Evolutionary conservation across 2,329 filamentous ascomycete species (phyloP), one percentile per base, ranked within the genome.

Genomic region (Biscogniauxia sp.): DNA sequence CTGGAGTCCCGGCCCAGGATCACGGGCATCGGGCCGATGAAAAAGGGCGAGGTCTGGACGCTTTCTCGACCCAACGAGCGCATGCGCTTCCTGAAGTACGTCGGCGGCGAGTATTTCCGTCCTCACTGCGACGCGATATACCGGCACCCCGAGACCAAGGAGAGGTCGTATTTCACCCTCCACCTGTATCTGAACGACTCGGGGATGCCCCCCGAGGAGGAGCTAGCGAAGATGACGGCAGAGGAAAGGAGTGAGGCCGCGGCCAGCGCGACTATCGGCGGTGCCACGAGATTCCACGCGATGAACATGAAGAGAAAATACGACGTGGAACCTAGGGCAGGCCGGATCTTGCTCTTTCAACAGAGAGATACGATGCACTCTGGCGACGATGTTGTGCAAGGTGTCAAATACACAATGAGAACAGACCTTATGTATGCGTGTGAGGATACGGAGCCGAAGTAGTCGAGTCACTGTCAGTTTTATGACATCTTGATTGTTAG

Each of bases 101-200:
- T 28, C 7, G 52, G 52, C 9, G 52, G 52, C n/a, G 52, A 54
- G 52, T 54, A 54, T 17, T 54, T 54, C 26, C 52, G 52, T 26
- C 23, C 52, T 1, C 52, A 54, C n/a, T 26, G 20, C 20, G 52
- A 54, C 26, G 52, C 9, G 23, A 19, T 28, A 8, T 54, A 28
- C 19, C 11, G 37, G 23, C 8, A 20, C 7, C 20, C 20, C 20
- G 52, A 54, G 19, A 19, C n/a, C n/a, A 54, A 32, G 26, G 52
- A 54, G 52, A 26, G 26, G 26, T 54, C 52, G 20, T 54, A 54
- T 25, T 54, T 54, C 26, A 54, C 52, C 15, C 23, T 54, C 17
- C 52, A 54, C 26, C 26, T 54, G 52, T 54, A 54, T 23, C 52
- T 54, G 13, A 54, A 54, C 25, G 52, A 54, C 19, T 26, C 52